These are phyloP conservation scores for Coleophoma crateriformis DNA, from an alignment of 2,329 filamentous ascomycete species.

Conservation along the genomic window DNA sequence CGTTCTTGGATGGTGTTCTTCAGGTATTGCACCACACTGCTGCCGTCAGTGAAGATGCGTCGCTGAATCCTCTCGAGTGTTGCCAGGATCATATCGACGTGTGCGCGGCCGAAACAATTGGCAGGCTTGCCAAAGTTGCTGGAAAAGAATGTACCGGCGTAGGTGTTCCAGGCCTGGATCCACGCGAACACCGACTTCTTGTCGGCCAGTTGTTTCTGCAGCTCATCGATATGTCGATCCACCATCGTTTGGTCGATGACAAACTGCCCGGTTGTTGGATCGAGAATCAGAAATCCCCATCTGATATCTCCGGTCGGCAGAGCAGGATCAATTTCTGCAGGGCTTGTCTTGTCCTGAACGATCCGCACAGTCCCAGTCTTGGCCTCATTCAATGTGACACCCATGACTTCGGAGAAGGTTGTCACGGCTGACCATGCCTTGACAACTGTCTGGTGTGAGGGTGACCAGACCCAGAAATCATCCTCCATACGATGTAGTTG, in stretches of 20 bases:
- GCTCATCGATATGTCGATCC: constrained; percentile 49
- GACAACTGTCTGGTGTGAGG: constrained; percentile 42
- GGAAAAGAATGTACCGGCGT: constrained; percentile 49
- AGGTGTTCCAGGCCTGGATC: constrained; percentile 56
- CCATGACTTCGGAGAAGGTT: constrained; percentile 48
- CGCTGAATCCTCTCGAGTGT: constrained; percentile 47
- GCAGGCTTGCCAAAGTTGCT: constrained; percentile 52
- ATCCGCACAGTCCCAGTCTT: constrained; percentile 50
- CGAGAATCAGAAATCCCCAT: constrained; percentile 54
- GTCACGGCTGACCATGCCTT: constrained; percentile 54
- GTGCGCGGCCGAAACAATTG: constrained; percentile 46
- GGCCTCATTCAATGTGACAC: constrained; percentile 50
- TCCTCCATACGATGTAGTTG: constrained; percentile 58
- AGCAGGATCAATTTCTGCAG: constrained; percentile 9
- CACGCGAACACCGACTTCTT: constrained; percentile 48
- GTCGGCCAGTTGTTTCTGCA: constrained; percentile 45
- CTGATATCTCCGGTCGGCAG: constrained; percentile 48
- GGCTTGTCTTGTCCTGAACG: constrained; percentile 12
- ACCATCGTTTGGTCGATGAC: constrained; percentile 49
- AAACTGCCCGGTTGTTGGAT: constrained; percentile 42
- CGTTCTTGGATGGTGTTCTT: constrained; percentile 41
- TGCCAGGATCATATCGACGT: constrained; percentile 48
- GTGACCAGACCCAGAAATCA: constrained; percentile 62
- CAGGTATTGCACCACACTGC: constrained; percentile 39
- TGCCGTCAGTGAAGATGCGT: constrained; percentile 35